Evolutionary conservation across 768 basidiomycete genomes (phyloP).

Genomic region (Lentinula aciculospora): DNA sequence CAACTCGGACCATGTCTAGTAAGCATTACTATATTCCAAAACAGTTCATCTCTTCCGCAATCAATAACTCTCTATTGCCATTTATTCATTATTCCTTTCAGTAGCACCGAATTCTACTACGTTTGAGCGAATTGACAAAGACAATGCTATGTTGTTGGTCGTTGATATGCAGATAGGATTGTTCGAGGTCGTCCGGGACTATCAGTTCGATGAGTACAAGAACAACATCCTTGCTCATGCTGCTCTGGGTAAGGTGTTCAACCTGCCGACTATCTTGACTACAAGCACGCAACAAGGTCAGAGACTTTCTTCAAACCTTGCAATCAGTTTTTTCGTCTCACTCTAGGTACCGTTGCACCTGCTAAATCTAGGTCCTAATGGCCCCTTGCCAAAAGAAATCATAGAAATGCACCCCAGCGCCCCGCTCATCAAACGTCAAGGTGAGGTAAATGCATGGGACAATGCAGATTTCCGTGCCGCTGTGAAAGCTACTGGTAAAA

Average conservation of each 20-base stretch:
- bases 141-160: slow-evolving; percentile 35
- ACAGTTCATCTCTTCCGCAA: too few relatives aligned
- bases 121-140: slow-evolving; percentile 32
- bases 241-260: slow-evolving; percentile 36
- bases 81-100: too few relatives aligned
- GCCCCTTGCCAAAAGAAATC: slow-evolving; percentile 40
- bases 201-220: slow-evolving; percentile 29
- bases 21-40: too few relatives aligned
- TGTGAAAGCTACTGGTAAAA: slow-evolving; percentile 42
- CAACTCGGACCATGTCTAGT: too few relatives aligned
- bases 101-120: neutral
- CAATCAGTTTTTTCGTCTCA: too few relatives aligned
- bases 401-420: slow-evolving; percentile 38
- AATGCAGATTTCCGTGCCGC: slow-evolving; percentile 40
- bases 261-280: slow-evolving; percentile 40
- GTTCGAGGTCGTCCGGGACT: slow-evolving; percentile 40
- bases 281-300: slow-evolving; percentile 38
- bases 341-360: too few relatives aligned
- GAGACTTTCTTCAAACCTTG: too few relatives aligned
- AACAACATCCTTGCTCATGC: slow-evolving; percentile 45
- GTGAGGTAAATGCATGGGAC: slow-evolving; percentile 50
- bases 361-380: slow-evolving; percentile 37
- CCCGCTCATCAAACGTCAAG: slow-evolving; percentile 38
- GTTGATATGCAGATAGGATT: slow-evolving; percentile 46
- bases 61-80: too few relatives aligned